phyloP scores from a whole-genome alignment of 306 rosid species.

The Prosopis cineraria region DNA sequence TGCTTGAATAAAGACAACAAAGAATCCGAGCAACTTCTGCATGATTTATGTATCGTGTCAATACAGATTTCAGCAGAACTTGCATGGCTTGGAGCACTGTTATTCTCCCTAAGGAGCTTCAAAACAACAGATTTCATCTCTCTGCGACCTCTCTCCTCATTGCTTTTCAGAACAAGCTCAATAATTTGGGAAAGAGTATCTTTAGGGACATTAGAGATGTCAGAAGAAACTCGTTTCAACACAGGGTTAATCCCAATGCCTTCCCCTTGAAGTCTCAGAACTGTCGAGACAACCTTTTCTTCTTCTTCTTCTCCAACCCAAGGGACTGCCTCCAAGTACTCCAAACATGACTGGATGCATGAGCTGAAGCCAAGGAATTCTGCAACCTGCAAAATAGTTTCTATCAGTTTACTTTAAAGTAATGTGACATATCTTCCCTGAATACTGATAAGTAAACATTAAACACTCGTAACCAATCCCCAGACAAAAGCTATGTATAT shows the following conservation, averaged over 20 bases:
- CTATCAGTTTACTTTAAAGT: conserved; percentile 3
- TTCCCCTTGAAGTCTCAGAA: conserved; percentile 72
- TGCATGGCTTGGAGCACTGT: conserved; percentile 49
- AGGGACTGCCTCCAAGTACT: conserved; percentile 94
- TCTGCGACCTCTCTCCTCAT: conserved; percentile 81
- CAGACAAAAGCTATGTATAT: neutral
- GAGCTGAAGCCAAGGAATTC: conserved; percentile 75
- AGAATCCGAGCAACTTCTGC: conserved; percentile 63
- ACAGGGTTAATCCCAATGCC: conserved; percentile 72
- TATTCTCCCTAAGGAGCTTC: conserved; percentile 81
- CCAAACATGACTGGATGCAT: conserved; percentile 84
- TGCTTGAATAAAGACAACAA: conserved; percentile 67
- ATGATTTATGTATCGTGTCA: conserved; percentile 62
- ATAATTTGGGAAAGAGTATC: conserved; percentile 75
- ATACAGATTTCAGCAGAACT: conserved; percentile 58
- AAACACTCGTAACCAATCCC: neutral
- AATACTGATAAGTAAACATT: neutral
- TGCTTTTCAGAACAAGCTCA: conserved; percentile 87
- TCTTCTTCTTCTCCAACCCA: conserved; percentile 96
- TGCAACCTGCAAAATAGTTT: conserved; percentile 66
- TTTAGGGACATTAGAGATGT: conserved; percentile 56
- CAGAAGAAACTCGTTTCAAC: conserved; percentile 85
- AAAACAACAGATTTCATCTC: conserved; percentile 90
- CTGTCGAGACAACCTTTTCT: conserved; percentile 82
- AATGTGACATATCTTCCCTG: neutral